Conservation (phyloP, 139 green algal genomes). For the Chlorella sp. region DNA sequence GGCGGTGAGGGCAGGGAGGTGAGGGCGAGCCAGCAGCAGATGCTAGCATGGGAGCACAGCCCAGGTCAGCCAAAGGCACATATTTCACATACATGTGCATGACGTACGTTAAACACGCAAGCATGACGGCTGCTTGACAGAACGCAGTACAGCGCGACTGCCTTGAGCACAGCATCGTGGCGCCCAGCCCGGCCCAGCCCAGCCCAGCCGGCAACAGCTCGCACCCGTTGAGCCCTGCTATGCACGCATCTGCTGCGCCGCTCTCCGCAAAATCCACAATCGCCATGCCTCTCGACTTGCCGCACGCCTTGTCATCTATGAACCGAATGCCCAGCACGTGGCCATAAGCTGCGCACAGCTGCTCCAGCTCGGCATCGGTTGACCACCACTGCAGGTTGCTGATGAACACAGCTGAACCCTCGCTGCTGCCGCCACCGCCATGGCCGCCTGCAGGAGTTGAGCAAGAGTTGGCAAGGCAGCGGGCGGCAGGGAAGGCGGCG, state of each 20-base stretch:
- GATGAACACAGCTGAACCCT: conserved; percentile 74
- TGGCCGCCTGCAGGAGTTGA: neutral
- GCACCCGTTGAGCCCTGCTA: conserved; percentile 69
- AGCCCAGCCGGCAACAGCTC: neutral
- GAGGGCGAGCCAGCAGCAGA: too few species aligned
- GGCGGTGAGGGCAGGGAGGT: too few species aligned
- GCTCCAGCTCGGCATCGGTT: conserved; percentile 91
- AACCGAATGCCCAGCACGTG: conserved; percentile 71
- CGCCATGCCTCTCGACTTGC: conserved; percentile 85
- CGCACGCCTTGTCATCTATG: conserved; percentile 85
- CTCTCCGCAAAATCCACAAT: conserved; percentile 76
- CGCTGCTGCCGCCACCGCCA: neutral
- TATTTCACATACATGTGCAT: neutral
- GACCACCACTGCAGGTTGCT: conserved; percentile 95
- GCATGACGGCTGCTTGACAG: neutral
- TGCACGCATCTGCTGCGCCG: conserved; percentile 64
- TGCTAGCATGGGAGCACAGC: neutral
- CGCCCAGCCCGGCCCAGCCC: neutral
- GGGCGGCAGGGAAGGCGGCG: neutral
- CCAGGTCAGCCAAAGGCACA: neutral
- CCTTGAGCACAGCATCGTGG: too few species aligned
- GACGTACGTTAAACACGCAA: neutral
- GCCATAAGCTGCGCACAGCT: conserved; percentile 66
- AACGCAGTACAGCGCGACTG: too few species aligned
- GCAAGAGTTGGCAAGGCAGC: neutral